Evolutionary conservation across 768 basidiomycete genomes (phyloP), one percentile per base, ranked within the genome.

Genomic region (Suillus paluster): DNA sequence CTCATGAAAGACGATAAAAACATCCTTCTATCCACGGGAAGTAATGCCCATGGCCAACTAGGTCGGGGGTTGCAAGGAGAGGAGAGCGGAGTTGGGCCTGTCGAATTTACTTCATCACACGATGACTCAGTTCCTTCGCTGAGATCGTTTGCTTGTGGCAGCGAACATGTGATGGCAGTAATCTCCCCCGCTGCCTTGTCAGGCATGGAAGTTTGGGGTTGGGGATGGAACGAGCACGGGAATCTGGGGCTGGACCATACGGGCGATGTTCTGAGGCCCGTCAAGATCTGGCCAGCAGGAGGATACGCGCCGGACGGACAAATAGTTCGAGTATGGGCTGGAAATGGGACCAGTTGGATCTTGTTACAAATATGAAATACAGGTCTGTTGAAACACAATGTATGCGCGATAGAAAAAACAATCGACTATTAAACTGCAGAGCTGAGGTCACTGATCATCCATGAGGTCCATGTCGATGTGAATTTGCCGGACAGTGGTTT

Each of bases 151-250:
- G 84, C 83, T 0, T 92, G 90, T 60, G 95, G 95, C 21, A 94
- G 91, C 67, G 96, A 98, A 73, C 95, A 98, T 74, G 84, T 93
- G 4, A 75, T 97, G 10, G 75, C 75, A 19, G 66, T 80, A 2
- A 60, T 63, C 56, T 56, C 64, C 5, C 42, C 34, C n/a, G 78
- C 63, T 45, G 57, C 46, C n/a, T 48, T 59, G 27, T 36, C 46
- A 14, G 64, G 58, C 9, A 63, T 67, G 1, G 82, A 84, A 64
- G 83, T 95, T 0, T 92, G 87, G 85, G 92, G 86, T 0, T 97
- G 96, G 93, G 97, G 97, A 0, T 99, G 97, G 96, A 99, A 98
- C 73, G 97, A 99, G 73, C 97, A 98, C 71, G 97, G 97, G 8
- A 99, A 97, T 73, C 79, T 98, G 30, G 95, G 92, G 0, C 69